Evolutionary conservation across 225 moss, liverwort and hornwort genomes (phyloP), one percentile per base, ranked within the genome.

Genomic region (Physcomitrium patens): DNA sequence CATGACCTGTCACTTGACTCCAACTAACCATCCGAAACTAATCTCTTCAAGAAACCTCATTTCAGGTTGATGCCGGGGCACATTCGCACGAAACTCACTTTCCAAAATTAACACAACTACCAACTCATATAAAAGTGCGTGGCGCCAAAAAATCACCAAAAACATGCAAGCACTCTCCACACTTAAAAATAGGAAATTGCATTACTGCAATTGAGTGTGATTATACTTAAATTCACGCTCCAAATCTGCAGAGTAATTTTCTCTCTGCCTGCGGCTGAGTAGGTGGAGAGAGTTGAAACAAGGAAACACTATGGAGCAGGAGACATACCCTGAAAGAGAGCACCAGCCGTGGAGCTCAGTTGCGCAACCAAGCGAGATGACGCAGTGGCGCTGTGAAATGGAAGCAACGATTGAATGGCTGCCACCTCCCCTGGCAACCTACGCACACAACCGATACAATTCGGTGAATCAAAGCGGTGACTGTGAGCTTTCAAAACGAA

Each of bases 341-440:
- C 61, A 20, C 83, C 79, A 60, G 83, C 89, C 75, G 76, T 89
- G 11, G 86, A 75, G 79, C 89, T 84, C 68, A 91, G 79, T 76
- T 84, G 86, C 56, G 89, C 84, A 61, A 91, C 91, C 60, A 91
- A 75, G 51, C 83, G 78, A 13, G 89, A 80, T 37, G 84, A 81
- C 31, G 85, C 89, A 63, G 82, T 86, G 65, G 89, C 84, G 68
- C 77, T 89, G 45, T 86, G 84, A 26, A 82, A 77, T 41, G 91
- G 91, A 49, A 86, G 59, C 71, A 91, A 71, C 42, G 91, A 91
- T 67, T 83, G 79, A 49, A 83, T 17, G 22, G 74, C 72, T 67
- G 81, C 86, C 44, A 91, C 18, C 73, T 89, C 89, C 68, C 86
- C 89, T 45, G 83, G 86, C 61, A 91, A 64, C 71, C 91, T 91